Evolutionary conservation across 208 protist genomes (phyloP).

Genomic region (Zelonia costaricensis): DNA sequence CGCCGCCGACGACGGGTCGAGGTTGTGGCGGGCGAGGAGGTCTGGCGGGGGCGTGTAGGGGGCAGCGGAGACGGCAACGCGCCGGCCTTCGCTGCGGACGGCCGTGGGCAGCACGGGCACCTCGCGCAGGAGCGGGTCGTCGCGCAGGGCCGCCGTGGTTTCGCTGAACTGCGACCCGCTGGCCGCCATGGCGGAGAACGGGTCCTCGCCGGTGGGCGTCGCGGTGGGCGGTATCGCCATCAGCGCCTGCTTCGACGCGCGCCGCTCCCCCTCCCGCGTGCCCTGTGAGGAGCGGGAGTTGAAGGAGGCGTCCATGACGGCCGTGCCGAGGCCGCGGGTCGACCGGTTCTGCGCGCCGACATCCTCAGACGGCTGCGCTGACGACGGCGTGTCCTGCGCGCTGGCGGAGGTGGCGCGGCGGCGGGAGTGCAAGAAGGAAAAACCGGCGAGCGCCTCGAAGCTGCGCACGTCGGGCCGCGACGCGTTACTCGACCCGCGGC

Average conservation of each 20-base stretch:
- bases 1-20: not conserved
- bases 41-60: conserved; percentile 19
- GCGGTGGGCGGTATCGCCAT: no score
- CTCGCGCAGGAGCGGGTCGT: conserved; percentile 24
- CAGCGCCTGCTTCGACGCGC: not conserved
- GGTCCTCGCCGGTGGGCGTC: not conserved
- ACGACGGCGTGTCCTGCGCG: conserved; percentile 23
- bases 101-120: conserved; percentile 19
- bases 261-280: not conserved
- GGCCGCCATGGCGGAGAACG: conserved; percentile 19
- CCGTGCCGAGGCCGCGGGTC: conserved; percentile 5
- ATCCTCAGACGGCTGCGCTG: conserved; percentile 21
- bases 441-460: conserved; percentile 22
- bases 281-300: conserved; percentile 25
- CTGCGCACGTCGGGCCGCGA: conserved; percentile 14
- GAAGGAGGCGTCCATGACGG: conserved; percentile 21
- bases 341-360: not conserved
- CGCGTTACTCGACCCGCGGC: conserved; percentile 12
- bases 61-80: conserved; percentile 67
- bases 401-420: conserved; percentile 2
- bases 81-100: conserved; percentile 40
- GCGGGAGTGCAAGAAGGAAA: conserved; percentile 27
- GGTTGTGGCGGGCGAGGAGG: not conserved
- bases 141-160: conserved; percentile 8
- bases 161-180: conserved; percentile 15